Evolutionary conservation across 1,284 basidiomycete species (phyloP).

Genomic region (Trichosporon inkin): DNA sequence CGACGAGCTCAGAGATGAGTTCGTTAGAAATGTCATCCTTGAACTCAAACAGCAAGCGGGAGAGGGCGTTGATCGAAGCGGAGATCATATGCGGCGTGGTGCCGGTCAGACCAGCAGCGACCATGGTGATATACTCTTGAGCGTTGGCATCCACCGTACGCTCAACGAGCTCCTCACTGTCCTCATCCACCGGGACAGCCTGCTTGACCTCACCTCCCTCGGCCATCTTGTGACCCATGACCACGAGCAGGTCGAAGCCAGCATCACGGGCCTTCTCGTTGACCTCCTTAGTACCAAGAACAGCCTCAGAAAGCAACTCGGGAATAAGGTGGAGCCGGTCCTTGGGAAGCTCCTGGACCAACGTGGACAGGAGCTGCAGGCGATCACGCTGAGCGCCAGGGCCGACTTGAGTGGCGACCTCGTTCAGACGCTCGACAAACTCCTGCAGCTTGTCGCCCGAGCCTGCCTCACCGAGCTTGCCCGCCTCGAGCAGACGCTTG

Average conservation of each 20-base stretch:
- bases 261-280: conserved; percentile 86
- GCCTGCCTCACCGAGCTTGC: conserved; percentile 54
- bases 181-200: conserved; percentile 67
- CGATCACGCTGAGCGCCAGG: conserved; percentile 91
- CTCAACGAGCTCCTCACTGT: conserved; percentile 60
- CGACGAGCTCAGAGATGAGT: conserved; percentile 82
- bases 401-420: conserved; percentile 61
- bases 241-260: conserved; percentile 85
- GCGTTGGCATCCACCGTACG: conserved; percentile 67
- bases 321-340: conserved; percentile 79
- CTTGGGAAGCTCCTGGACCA: conserved; percentile 69
- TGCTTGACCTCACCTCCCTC: conserved; percentile 79
- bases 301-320: conserved; percentile 86
- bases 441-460: conserved; percentile 56
- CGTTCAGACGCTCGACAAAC: conserved; percentile 60
- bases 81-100: conserved; percentile 97
- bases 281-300: conserved; percentile 96
- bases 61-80: conserved; percentile 90
- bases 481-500: conserved; percentile 64
- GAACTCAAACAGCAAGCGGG: conserved; percentile 93
- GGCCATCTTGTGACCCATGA: conserved; percentile 90
- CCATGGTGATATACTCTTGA: conserved; percentile 94
- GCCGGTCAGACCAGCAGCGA: conserved; percentile 90
- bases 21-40: conserved; percentile 69
- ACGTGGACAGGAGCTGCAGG: conserved; percentile 66